A percentile compares a stretch with the other conserved stretches of the same genome.
Conservation (phyloP, 129 eudicot species). For the Lonicera japonica region DNA sequence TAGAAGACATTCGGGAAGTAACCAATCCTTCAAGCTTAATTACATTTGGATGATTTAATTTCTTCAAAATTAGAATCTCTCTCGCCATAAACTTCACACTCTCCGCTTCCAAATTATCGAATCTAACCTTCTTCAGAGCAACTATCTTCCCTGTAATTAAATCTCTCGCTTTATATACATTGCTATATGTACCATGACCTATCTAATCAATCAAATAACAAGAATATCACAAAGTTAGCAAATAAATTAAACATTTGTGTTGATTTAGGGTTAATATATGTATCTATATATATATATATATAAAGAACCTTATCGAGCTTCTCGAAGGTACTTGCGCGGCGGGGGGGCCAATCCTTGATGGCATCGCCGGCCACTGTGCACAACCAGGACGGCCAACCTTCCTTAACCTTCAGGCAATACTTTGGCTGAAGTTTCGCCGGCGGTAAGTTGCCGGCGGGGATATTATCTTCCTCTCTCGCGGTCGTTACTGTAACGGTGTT, state of each 20-base stretch:
- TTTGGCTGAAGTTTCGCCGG: slow-evolving; percentile 27
- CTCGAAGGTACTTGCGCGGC: slow-evolving; percentile 75
- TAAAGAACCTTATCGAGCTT: slow-evolving; percentile 65
- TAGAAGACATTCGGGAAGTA: slow-evolving; percentile 80
- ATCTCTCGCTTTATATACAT: slow-evolving; percentile 94
- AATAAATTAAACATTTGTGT: background rate
- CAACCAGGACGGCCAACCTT: slow-evolving; percentile 83
- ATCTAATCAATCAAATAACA: slow-evolving; percentile 35
- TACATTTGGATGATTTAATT: slow-evolving; percentile 81
- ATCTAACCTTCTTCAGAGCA: slow-evolving; percentile 87
- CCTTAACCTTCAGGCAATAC: slow-evolving; percentile 29
- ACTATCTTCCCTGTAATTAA: slow-evolving; percentile 81
- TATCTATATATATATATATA: background rate
- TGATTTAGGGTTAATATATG: background rate
- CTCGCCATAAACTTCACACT: slow-evolving; percentile 86
- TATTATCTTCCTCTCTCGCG: slow-evolving; percentile 9
- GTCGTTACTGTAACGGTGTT: slow-evolving; percentile 6
- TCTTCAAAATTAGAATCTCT: slow-evolving; percentile 67
- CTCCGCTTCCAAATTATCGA: slow-evolving; percentile 85
- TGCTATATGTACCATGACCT: slow-evolving; percentile 96
- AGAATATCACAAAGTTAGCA: background rate
- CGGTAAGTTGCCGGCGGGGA: slow-evolving; percentile 17
- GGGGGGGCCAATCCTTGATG: slow-evolving; percentile 71
- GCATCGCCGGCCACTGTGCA: slow-evolving; percentile 65
- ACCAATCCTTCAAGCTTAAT: slow-evolving; percentile 90